phyloP scores from a whole-genome alignment of 2,329 filamentous ascomycete genomes.

The Ophiocordyceps unilateralis region DNA sequence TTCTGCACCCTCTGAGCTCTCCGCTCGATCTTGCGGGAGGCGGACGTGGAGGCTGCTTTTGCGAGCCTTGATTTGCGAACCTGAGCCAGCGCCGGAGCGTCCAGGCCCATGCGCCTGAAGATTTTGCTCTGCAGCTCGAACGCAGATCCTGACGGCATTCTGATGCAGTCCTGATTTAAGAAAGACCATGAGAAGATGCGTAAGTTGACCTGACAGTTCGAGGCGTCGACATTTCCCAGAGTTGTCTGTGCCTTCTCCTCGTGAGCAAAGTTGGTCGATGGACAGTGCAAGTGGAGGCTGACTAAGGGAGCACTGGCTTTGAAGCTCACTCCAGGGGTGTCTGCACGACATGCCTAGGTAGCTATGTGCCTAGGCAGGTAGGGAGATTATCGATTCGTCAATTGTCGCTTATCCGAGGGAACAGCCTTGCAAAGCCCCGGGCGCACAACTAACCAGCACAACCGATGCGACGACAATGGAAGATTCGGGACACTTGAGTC shows the following conservation, averaged over 20 bases:
- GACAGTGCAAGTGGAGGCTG: too few relatives aligned
- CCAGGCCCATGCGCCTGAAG: not conserved
- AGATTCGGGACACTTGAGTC: slow-evolving; percentile 12
- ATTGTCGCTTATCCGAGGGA: not conserved
- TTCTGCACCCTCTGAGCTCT: slow-evolving; percentile 48
- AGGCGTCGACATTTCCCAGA: too few relatives aligned
- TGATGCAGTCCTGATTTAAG: not conserved
- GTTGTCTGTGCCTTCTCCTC: too few relatives aligned
- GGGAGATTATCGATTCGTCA: too few relatives aligned
- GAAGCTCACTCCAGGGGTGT: too few relatives aligned
- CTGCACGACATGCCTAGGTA: too few relatives aligned
- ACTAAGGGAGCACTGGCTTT: too few relatives aligned
- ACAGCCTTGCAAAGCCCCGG: not conserved
- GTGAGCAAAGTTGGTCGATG: too few relatives aligned
- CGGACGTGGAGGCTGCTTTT: too few relatives aligned
- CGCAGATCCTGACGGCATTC: not conserved
- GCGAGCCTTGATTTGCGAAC: not conserved
- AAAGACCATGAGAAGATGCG: not conserved
- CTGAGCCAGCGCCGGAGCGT: not conserved
- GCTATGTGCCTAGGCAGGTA: too few relatives aligned
- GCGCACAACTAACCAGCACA: not conserved
- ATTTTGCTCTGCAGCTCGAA: not conserved
- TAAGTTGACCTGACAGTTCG: not conserved
- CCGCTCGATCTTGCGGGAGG: slow-evolving; percentile 43
- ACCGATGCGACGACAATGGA: slow-evolving; percentile 8